Evolutionary conservation across 345 rosid species (phyloP), one percentile per base, ranked within the genome.

Genomic region (Trapa incisa): DNA sequence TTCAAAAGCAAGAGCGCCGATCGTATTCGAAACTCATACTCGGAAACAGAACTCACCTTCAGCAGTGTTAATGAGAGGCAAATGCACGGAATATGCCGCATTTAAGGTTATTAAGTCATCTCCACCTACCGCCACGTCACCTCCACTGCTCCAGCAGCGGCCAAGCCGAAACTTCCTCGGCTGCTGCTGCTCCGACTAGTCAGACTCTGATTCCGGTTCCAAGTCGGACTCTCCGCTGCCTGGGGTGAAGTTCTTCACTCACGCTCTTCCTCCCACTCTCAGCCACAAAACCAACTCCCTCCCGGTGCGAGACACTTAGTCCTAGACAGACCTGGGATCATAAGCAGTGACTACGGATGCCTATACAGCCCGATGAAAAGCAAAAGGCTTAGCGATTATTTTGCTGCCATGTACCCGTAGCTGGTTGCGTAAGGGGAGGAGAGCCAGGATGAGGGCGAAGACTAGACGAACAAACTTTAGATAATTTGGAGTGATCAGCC

Each of bases 201-300:
- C 29, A 22, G 29, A 22, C 29, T 22, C 29, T 22, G 29, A 22
- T 22, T 22, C 60, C 32, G 29, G 6, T 35, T 48, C 69, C 41
- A 45, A 48, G 16, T 48, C 58, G 12, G 69, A 48, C 29, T 66
- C 61, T 6, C 22, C 33, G 35, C 60, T 54, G 29, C 32, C 33
- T 15, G 17, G 47, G 33, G 43, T 22, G 2, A 22, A 54, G 50
- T 66, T 36, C 29, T 15, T 61, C 8, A 22, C 56, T 54, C 60
- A 29, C 8, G 13, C 22, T 3, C 15, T 7, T 62, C 52, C 42
- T 57, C 13, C 36, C 56, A 15, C 57, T 57, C 37, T 42, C 68
- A 22, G 63, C 73, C 73, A 70, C 64, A 29, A 29, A 29, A 41
- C 52, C 73, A 50, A n/a, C 68, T 41, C 29, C 29, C 29, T 22